These are phyloP conservation scores for Dinochytrium kinnereticum DNA, from an alignment of 371 early-diverging fungal genomes.

Conservation along the genomic window DNA sequence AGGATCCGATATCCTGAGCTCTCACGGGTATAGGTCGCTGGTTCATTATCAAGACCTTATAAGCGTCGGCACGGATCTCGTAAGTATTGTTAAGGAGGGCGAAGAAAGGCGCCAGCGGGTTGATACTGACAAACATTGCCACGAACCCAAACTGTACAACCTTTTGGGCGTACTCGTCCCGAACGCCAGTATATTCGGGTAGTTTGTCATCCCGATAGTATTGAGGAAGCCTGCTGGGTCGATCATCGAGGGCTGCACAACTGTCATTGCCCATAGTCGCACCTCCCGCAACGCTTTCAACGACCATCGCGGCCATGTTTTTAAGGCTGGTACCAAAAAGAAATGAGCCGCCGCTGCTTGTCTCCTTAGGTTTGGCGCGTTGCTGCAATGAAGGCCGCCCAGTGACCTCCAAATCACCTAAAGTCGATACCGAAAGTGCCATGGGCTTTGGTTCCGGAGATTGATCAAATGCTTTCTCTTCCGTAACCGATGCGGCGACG, in stretches of 20 bases:
- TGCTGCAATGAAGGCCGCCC: background rate
- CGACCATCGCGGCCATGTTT: background rate
- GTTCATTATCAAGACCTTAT: constrained; percentile 24
- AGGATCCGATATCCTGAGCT: constrained; percentile 52
- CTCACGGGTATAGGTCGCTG: constrained; percentile 54
- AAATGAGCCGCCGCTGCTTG: background rate
- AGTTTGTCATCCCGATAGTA: constrained; percentile 55
- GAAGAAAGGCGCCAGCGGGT: constrained; percentile 69
- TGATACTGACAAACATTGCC: constrained; percentile 63
- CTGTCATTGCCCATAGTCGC: background rate
- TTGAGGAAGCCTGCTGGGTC: constrained; percentile 37
- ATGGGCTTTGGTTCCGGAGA: background rate
- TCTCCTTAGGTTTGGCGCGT: background rate
- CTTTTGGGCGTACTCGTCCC: constrained; percentile 34
- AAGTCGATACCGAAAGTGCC: background rate
- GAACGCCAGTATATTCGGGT: constrained; percentile 27
- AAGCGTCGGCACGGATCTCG: constrained; percentile 61
- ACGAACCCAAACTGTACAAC: constrained; percentile 69
- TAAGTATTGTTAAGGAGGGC: constrained; percentile 61
- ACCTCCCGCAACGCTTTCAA: background rate
- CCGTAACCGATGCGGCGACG: background rate
- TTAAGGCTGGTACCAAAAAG: constrained; percentile 3
- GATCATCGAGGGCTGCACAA: background rate
- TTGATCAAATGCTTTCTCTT: no score
- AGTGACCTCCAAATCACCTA: background rate